Evolutionary conservation across 2,329 filamentous ascomycete genomes (phyloP).

Genomic region (Scleromitrula shiraiana): DNA sequence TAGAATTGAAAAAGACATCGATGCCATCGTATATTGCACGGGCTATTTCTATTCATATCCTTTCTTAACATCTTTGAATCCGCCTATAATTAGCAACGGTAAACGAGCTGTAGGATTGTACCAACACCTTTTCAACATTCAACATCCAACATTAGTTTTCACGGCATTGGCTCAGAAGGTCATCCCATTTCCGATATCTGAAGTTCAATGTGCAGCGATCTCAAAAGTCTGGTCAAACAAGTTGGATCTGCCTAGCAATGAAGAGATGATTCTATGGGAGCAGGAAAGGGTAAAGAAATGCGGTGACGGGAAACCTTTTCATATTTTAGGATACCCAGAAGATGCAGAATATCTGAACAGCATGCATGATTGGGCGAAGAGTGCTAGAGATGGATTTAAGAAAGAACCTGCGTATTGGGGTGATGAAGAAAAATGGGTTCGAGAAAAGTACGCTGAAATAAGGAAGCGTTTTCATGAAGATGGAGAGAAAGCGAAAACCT

Average conservation of each 20-base stretch:
- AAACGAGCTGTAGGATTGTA: slow-evolving; percentile 65
- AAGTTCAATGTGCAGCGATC: slow-evolving; percentile 71
- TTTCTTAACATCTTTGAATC: slow-evolving; percentile 47
- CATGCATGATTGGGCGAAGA: slow-evolving; percentile 55
- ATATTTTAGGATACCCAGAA: slow-evolving; percentile 44
- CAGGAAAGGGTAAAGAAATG: slow-evolving; percentile 30
- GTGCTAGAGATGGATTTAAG: slow-evolving; percentile 38
- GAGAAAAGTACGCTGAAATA: slow-evolving; percentile 59
- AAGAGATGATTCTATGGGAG: slow-evolving; percentile 67
- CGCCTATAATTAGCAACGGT: slow-evolving; percentile 59
- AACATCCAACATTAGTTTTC: slow-evolving; percentile 72
- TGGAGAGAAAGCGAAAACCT: slow-evolving; percentile 54
- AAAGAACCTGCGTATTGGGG: slow-evolving; percentile 68
- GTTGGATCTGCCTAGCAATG: slow-evolving; percentile 52
- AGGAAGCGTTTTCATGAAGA: slow-evolving; percentile 62
- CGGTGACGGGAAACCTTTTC: slow-evolving; percentile 39
- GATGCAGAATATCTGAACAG: slow-evolving; percentile 66
- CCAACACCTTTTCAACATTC: slow-evolving; percentile 69
- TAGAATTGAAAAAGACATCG: slow-evolving; percentile 56
- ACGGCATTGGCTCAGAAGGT: slow-evolving; percentile 68
- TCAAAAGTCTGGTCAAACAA: slow-evolving; percentile 69
- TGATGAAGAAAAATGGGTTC: slow-evolving; percentile 62
- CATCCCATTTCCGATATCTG: slow-evolving; percentile 78
- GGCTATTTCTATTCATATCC: slow-evolving; percentile 83
- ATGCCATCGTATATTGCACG: slow-evolving; percentile 77